phyloP scores from a whole-genome alignment of 495 filamentous ascomycete species.

The Neurospora sp. region DNA sequence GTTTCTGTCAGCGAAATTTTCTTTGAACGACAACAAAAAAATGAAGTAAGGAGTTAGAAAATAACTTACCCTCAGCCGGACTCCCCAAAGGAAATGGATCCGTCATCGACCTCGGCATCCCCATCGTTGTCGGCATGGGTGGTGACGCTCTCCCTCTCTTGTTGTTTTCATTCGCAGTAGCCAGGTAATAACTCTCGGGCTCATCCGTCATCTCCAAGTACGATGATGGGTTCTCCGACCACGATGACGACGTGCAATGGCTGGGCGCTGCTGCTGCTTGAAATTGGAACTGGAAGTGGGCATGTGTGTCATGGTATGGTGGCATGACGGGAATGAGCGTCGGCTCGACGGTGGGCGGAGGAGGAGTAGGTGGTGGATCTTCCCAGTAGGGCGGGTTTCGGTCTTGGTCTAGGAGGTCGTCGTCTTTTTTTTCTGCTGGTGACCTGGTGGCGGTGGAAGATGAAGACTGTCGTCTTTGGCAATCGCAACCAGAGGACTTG shows the following conservation, averaged over 20 bases:
- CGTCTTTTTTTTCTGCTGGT: not conserved
- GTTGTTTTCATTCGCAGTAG: not conserved
- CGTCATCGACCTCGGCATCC: not conserved
- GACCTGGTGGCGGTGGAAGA: not conserved
- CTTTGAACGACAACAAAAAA: no score
- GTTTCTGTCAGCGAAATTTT: not conserved
- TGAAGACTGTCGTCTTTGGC: not conserved
- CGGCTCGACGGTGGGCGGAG: not conserved
- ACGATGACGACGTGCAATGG: not conserved
- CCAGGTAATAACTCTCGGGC: conserved; percentile 1
- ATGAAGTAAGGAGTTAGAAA: not conserved
- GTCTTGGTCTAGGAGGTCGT: not conserved
- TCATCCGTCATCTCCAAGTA: conserved; percentile 22
- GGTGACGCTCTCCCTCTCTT: not conserved
- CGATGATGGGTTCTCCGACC: conserved; percentile 20
- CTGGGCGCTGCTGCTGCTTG: conserved; percentile 2
- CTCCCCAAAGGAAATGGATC: conserved; percentile 1
- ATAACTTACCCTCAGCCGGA: not conserved
- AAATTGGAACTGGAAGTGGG: conserved; percentile 3
- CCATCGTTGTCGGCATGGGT: not conserved
- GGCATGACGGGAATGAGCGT: not conserved
- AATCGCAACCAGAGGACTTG: not conserved
- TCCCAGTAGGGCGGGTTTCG: conserved; percentile 3
- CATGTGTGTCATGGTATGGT: not conserved
- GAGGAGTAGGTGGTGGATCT: conserved; percentile 1